Base-by-base conservation (phyloP, 2,329 filamentous ascomycete species). In the Paracorniculantispora psalliotae region DNA sequence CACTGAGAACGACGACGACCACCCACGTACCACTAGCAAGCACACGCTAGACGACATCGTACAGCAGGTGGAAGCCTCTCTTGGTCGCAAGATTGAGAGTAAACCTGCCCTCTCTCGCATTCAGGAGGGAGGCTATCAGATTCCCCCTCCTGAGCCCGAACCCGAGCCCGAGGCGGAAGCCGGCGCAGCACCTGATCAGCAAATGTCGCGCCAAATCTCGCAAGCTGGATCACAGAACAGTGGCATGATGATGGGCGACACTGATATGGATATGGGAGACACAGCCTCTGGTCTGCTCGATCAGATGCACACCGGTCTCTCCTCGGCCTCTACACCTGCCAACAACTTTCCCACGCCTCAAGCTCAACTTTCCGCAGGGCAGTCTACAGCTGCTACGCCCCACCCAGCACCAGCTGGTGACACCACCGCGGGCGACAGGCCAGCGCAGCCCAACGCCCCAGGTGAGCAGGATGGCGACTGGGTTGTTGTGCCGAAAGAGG, bases 91-190 rank as follows among this genome's bases (percentile, higher is more conserved):
- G 63, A 84, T 90, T 46, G 80, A 82, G 39, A 77, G 81, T 26
- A 83, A 89, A 56, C 82, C 85, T 52, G 80, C 83, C 25, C 80
- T 93, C 8, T 80, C 83, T 39, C 87, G 90, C 48, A 81, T 96
- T 46, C 86, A 94, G 67, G 89, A 90, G 67, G 92, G 91, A 51
- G 91, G 91, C 2, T 85, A 81, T 62, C 83, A 91, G 71, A 84
- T 91, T 62, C 81, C 79, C 7, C 75, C 74, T 5, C 79, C 81
- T 3, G 77, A 81, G 63, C 77, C 72, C 5, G 67, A 68, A 41
- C 70, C 70, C 2, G 66, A 69, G 23, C 68, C 72, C 15, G 68
- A 66, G n/a, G 64, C 67, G 1, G 63, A 65, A 15, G 62, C 63
- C 25, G 61, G 61, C 5, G 67, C 62, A 13, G 63, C 61, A n/a